Conservation (phyloP, 148 eudicot species). For the Gaultheria prostrata region DNA sequence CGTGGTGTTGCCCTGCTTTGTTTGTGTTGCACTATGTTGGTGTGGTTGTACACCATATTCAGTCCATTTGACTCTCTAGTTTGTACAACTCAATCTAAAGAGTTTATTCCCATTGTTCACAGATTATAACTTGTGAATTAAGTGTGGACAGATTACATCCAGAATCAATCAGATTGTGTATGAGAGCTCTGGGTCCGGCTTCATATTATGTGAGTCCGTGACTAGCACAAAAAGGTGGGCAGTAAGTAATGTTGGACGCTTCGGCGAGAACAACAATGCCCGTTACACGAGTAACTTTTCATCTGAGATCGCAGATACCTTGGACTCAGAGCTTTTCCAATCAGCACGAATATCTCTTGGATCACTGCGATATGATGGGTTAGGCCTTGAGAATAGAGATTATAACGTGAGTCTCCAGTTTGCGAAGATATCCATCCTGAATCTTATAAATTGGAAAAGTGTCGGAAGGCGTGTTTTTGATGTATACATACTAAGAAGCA, state of each 20-base stretch:
- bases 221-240: too few species aligned
- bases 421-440: slow-evolving; percentile 48
- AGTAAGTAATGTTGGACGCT: too few species aligned
- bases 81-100: too few species aligned
- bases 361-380: slow-evolving; percentile 73
- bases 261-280: too few species aligned
- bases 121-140: too few species aligned
- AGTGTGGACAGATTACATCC: too few species aligned
- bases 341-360: slow-evolving; percentile 67
- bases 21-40: too few species aligned
- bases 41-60: too few species aligned
- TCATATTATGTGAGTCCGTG: too few species aligned
- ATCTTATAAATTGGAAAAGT: slow-evolving; percentile 49
- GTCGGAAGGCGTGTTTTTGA: slow-evolving; percentile 79
- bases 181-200: slow-evolving; percentile 15
- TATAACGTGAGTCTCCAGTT: slow-evolving; percentile 66
- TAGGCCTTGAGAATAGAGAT: slow-evolving; percentile 80
- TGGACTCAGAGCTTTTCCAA: slow-evolving; percentile 65
- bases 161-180: slow-evolving; percentile 21
- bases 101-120: too few species aligned
- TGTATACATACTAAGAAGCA: slow-evolving; percentile 65
- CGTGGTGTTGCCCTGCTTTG: too few species aligned
- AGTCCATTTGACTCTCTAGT: too few species aligned
- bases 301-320: slow-evolving; percentile 44
- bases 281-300: slow-evolving; percentile 15